phyloP scores from a whole-genome alignment of 2,329 filamentous ascomycete species.

The Chrysosporium keratinophilum region DNA sequence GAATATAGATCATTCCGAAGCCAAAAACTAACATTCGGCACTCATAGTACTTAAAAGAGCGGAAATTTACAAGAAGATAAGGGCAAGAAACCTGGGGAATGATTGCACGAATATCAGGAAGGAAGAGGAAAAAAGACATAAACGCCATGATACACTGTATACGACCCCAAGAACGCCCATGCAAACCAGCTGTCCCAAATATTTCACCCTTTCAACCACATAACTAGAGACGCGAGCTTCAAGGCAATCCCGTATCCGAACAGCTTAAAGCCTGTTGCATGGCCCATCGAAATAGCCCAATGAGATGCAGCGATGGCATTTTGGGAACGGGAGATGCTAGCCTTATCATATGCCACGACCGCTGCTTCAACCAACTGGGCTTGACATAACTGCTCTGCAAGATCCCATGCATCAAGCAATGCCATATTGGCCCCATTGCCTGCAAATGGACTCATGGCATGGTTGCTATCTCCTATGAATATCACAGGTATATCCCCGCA shows the following conservation, averaged over 20 bases:
- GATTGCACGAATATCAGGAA: not conserved
- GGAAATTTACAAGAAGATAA: too few relatives aligned
- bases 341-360: conserved; percentile 28
- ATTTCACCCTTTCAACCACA: conserved; percentile 2
- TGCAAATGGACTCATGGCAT: conserved; percentile 42
- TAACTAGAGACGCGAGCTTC: not conserved
- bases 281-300: conserved; percentile 13
- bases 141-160: not conserved
- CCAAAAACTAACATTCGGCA: too few relatives aligned
- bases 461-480: conserved; percentile 44
- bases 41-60: too few relatives aligned
- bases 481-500: conserved; percentile 24
- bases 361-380: conserved; percentile 21
- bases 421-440: conserved; percentile 43
- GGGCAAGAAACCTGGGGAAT: too few relatives aligned
- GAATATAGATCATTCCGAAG: too few relatives aligned
- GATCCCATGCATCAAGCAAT: conserved; percentile 39
- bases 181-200: not conserved
- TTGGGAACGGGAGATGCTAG: conserved; percentile 27
- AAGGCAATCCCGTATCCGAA: conserved; percentile 6
- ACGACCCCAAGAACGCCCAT: not conserved
- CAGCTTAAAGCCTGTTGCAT: conserved; percentile 9
- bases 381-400: conserved; percentile 34
- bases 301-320: conserved; percentile 9
- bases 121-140: not conserved